These are phyloP conservation scores for Fusarium oxysporum DNA, from an alignment of 2,329 filamentous ascomycete species.

Conservation along the genomic window DNA sequence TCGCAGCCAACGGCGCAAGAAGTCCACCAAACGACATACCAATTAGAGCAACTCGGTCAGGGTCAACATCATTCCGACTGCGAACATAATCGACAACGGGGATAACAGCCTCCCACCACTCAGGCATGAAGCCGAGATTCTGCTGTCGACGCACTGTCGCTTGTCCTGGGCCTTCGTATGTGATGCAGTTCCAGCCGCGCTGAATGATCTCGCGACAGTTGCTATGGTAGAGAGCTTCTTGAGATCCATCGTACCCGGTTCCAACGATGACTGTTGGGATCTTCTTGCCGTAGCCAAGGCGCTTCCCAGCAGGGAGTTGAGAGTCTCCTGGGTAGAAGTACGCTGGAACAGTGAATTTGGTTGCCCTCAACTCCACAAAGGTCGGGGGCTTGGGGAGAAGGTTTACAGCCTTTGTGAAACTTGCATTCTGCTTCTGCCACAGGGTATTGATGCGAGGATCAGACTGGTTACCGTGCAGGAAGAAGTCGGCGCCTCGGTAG, in stretches of 20 bases:
- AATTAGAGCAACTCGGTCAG: conserved; percentile 50
- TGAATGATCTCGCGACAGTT: conserved; percentile 50
- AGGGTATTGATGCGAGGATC: conserved; percentile 54
- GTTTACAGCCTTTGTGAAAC: conserved; percentile 54
- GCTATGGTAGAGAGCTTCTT: conserved; percentile 57
- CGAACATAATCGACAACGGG: conserved; percentile 55
- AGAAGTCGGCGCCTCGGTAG: conserved; percentile 57
- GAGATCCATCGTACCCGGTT: conserved; percentile 56
- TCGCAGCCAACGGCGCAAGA: conserved; percentile 54
- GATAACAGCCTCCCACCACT: conserved; percentile 56
- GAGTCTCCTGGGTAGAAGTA: conserved; percentile 48
- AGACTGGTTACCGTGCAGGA: conserved; percentile 53
- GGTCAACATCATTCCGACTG: conserved; percentile 45
- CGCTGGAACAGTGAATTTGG: conserved; percentile 50
- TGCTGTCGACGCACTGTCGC: conserved; percentile 54
- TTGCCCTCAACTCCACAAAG: conserved; percentile 46
- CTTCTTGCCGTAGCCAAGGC: conserved; percentile 22
- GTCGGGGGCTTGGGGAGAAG: conserved; percentile 51
- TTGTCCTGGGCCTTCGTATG: conserved; percentile 61
- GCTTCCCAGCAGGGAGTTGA: not conserved
- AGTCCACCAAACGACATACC: conserved; percentile 57
- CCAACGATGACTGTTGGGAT: conserved; percentile 55
- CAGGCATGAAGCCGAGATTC: conserved; percentile 55
- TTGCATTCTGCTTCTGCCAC: conserved; percentile 51
- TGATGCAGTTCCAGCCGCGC: conserved; percentile 57